Percentiles rank a stretch among this genome's conserved stretches.
These are phyloP conservation scores for Fusarium keratoplasticum DNA, from an alignment of 2,329 filamentous ascomycete genomes.

Conservation along the genomic window DNA sequence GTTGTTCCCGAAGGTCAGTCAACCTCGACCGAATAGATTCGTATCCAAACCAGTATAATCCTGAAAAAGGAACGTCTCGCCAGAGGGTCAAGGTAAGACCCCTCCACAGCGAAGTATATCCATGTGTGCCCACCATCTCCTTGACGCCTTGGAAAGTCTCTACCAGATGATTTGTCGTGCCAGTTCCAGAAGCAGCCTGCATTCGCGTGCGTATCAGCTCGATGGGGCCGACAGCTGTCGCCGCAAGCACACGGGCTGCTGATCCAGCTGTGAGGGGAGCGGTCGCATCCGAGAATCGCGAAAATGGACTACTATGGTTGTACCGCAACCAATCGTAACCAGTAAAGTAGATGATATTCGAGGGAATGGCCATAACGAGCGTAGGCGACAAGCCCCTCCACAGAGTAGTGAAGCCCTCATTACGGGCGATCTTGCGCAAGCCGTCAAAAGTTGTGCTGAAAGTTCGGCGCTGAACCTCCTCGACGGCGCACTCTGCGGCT, in stretches of 20 bases:
- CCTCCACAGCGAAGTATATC: constrained; percentile 88
- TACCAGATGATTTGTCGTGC: constrained; percentile 76
- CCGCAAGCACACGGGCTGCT: constrained; percentile 81
- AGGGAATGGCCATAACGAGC: constrained; percentile 91
- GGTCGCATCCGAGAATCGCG: constrained; percentile 73
- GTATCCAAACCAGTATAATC: constrained; percentile 98
- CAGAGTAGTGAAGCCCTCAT: constrained; percentile 87
- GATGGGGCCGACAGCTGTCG: constrained; percentile 86
- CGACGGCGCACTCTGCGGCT: constrained; percentile 81
- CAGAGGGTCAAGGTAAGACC: constrained; percentile 92
- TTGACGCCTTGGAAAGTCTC: constrained; percentile 81
- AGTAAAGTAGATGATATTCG: constrained; percentile 98
- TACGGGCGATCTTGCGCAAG: constrained; percentile 90
- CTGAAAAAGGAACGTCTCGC: constrained; percentile 97
- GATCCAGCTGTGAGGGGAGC: constrained; percentile 85
- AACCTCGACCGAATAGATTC: constrained; percentile 81
- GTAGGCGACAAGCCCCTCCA: constrained; percentile 97
- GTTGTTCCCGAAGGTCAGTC: constrained; percentile 73
- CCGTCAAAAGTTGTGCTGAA: constrained; percentile 95
- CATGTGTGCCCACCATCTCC: constrained; percentile 81
- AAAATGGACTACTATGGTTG: constrained; percentile 78
- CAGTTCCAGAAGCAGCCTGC: constrained; percentile 76
- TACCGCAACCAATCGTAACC: constrained; percentile 95
- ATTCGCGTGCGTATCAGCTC: constrained; percentile 95
- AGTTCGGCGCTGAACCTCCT: constrained; percentile 84